Base-by-base conservation (phyloP, 2,329 filamentous ascomycete species). In the Penicillium hordei region DNA sequence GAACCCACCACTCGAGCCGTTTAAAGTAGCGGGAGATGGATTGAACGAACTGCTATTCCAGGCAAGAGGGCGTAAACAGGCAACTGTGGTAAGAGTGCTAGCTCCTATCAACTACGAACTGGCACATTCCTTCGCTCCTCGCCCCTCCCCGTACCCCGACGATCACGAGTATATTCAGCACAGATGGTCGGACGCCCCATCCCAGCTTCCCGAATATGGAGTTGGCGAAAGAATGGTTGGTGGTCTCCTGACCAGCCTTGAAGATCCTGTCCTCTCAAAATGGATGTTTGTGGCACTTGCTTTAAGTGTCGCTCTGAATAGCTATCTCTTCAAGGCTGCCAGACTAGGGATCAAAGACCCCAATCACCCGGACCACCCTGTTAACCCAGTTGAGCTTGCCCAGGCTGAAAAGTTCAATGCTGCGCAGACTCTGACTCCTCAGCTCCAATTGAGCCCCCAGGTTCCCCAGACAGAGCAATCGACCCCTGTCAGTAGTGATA, bases 401-500 rank as follows among this genome's bases (percentile, higher is more conserved):
- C 36, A 38, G 9, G 8, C 36, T 5, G 36, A 38, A 38, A 38
- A 9, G 8, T 38, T 38, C 4, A 38, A 38, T 1, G 36, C 36
- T 12, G 36, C n/a, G 0, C 36, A 19, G 36, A 19, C 0, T 3
- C n/a, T 19, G 8, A 38, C 36, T 1, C 36, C 36, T 19, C 36
- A 19, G 17, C 3, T 38, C 1, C 36, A 38, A 0, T 38, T 12
- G 1, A 38, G 36, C 0, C 36, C 1, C 1, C 36, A 4, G 0
- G 9, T 5, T 5, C n/a, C n/a, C 1, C 17, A 38, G n/a, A 19
- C 17, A 19, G 36, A 38, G 4, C 9, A 13, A 0, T 19, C 2
- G 3, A 12, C 8, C 1, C 36, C 17, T 19, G 0, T 5, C n/a
- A n/a, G 0, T 5, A 38, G 1, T 2, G 34, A 38, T 5, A n/a